phyloP scores from a whole-genome alignment of 345 rosid species.

The Cardiospermum halicacabum region DNA sequence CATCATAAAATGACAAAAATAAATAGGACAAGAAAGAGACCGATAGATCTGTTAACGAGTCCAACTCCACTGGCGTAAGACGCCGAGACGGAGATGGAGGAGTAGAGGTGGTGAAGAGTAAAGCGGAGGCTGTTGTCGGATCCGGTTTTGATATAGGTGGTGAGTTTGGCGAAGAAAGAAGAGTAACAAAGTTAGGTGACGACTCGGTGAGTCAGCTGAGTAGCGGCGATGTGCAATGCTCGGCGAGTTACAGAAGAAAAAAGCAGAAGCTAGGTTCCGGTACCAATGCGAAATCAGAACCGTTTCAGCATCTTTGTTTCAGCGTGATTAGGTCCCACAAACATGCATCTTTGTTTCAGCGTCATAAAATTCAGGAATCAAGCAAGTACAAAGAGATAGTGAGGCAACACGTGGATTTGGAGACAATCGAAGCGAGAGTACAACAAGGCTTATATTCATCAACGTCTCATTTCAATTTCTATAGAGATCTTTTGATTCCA shows the following conservation, averaged over 20 bases:
- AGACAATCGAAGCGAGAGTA: slow-evolving; percentile 42
- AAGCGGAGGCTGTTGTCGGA: slow-evolving; percentile 21
- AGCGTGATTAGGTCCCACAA: slow-evolving; percentile 52
- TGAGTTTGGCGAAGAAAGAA: slow-evolving; percentile 18
- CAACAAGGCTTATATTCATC: slow-evolving; percentile 45
- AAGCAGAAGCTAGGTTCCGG: slow-evolving; percentile 13
- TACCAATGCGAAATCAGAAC: slow-evolving; percentile 41
- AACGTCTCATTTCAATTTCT: slow-evolving; percentile 33
- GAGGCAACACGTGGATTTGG: slow-evolving; percentile 60
- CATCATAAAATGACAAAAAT: slow-evolving; percentile 21
- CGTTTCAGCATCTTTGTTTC: slow-evolving; percentile 41
- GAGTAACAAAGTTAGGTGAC: slow-evolving; percentile 37
- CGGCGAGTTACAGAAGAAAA: slow-evolving; percentile 38
- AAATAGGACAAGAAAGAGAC: slow-evolving; percentile 50
- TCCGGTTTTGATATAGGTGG: slow-evolving; percentile 24
- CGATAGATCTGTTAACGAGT: slow-evolving; percentile 69
- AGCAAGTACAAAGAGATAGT: slow-evolving; percentile 38
- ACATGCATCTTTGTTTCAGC: slow-evolving; percentile 48
- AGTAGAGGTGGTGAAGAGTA: not conserved
- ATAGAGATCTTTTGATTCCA: slow-evolving; percentile 65
- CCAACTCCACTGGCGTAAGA: slow-evolving; percentile 62
- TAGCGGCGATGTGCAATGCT: slow-evolving; percentile 52
- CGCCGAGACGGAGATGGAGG: slow-evolving; percentile 25
- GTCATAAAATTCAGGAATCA: slow-evolving; percentile 51
- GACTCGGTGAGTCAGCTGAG: slow-evolving; percentile 41